Evolutionary conservation across 306 rosid genomes (phyloP).

Genomic region (Fragaria iinumae): DNA sequence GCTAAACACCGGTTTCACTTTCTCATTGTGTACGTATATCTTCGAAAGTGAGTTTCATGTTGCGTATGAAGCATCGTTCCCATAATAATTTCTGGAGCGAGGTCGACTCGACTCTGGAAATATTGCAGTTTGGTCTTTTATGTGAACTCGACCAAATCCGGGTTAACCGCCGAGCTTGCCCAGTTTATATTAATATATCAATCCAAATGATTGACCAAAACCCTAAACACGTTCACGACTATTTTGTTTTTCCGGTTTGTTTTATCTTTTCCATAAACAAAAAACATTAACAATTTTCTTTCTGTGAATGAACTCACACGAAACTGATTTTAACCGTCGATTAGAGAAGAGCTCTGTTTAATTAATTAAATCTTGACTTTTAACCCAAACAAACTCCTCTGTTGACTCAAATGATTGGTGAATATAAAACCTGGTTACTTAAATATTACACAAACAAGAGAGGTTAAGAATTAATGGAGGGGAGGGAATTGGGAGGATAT

Average conservation of each 20-base stretch:
- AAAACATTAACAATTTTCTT: background rate
- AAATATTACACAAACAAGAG: slow-evolving; percentile 18
- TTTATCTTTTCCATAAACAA: background rate
- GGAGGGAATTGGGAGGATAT: slow-evolving; percentile 14
- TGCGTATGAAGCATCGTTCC: background rate
- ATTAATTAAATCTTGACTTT: slow-evolving; percentile 34
- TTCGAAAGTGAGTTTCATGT: slow-evolving; percentile 20
- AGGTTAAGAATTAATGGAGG: background rate
- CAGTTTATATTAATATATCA: slow-evolving; percentile 8
- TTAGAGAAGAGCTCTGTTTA: background rate
- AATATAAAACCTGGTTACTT: slow-evolving; percentile 29
- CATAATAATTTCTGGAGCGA: background rate
- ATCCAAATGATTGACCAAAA: slow-evolving; percentile 44
- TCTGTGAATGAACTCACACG: background rate
- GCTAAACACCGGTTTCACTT: background rate
- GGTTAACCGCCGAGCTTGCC: slow-evolving; percentile 35
- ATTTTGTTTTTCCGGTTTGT: background rate
- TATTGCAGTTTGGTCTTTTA: slow-evolving; percentile 3
- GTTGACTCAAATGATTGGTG: slow-evolving; percentile 47
- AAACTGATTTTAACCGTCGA: slow-evolving; percentile 16
- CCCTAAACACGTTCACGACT: slow-evolving; percentile 21
- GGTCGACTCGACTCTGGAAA: background rate
- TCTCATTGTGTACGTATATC: background rate
- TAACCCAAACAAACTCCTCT: slow-evolving; percentile 16
- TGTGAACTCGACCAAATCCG: slow-evolving; percentile 49